Conservation (phyloP, 1,139 yeast genomes). For the Scheffersomyces illinoinensis region DNA sequence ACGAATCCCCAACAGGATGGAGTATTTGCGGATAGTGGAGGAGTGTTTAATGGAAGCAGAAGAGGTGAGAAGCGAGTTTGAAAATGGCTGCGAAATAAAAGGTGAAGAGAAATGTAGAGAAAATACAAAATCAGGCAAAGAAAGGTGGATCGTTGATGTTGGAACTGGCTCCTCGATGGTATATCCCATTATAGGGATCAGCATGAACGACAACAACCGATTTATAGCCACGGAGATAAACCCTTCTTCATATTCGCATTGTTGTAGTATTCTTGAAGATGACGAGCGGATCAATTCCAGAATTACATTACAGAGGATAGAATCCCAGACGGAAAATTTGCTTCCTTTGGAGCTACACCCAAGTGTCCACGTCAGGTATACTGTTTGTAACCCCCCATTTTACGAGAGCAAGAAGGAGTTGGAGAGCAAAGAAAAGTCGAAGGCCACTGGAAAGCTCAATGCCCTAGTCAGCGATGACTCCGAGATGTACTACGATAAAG, state of each 20-base stretch:
- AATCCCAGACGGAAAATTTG: neutral
- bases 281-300: neutral
- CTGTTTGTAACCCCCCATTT: constrained; percentile 26
- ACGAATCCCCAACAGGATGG: constrained; percentile 19
- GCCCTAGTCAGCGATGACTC: constrained; percentile 10
- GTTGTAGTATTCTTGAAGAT: neutral
- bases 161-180: constrained; percentile 25
- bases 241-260: constrained; percentile 8
- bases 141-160: constrained; percentile 17
- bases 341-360: neutral
- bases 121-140: neutral
- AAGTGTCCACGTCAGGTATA: constrained; percentile 9
- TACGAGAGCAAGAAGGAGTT: constrained; percentile 14
- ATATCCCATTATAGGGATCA: constrained; percentile 15
- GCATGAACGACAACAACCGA: constrained; percentile 4
- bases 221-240: constrained; percentile 20
- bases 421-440: constrained; percentile 6
- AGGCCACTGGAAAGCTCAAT: constrained; percentile 9
- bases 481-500: constrained; percentile 15
- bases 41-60: constrained; percentile 9
- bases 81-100: constrained; percentile 6
- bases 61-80: constrained; percentile 6
- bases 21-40: constrained; percentile 17
- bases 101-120: constrained; percentile 6
- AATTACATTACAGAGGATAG: neutral